Evolutionary conservation across 2,329 filamentous ascomycete genomes (phyloP), one percentile per base, ranked within the genome.

Genomic region (Rachicladosporium sp.): DNA sequence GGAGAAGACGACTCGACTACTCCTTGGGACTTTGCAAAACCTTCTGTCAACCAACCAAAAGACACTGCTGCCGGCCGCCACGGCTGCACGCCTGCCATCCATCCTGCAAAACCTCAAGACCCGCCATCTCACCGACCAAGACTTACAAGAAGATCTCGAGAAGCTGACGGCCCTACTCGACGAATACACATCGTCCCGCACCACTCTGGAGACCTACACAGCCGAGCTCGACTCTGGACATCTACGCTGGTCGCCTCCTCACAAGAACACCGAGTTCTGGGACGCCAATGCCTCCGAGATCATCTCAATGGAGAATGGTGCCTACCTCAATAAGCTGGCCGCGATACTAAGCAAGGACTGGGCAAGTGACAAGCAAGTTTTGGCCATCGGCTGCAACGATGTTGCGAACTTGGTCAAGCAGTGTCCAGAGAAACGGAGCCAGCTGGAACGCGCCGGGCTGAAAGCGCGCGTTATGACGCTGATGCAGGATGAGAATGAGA

Each of bases 331-430:
- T 55, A 82, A 85, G 65, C 69, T 95, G 41, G 83, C 81, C n/a
- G 82, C 87, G 51, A 93, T 94, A 46, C 72, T 94, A 65, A 70
- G 15, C 15, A 66, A 93, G 74, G 76, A 74, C 69, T 73, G 85
- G 80, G 84, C 91, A 53, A 86, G 83, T 58, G 83, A 91, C 55
- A 82, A 82, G 62, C 75, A 82, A 55, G 88, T 94, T 13, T 68
- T 95, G 47, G 88, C 88, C 2, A 89, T 94, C 63, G 88, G 82
- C 12, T 93, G 87, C 65, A 94, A 93, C 58, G 88, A 95, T 56
- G 76, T 95, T 12, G 87, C 85, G n/a, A 80, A 71, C 46, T 65
- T 95, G 44, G 87, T 95, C 36, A 88, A 84, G 62, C 84, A 93
- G 61, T 82, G 89, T 40, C 87, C 88, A 0, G 87, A 93, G 66